A percentile compares a stretch with the other conserved stretches of the same genome.
Evolutionary conservation across 352 stramenopile genomes (phyloP).

Genomic region (Pythium grandisporangium): DNA sequence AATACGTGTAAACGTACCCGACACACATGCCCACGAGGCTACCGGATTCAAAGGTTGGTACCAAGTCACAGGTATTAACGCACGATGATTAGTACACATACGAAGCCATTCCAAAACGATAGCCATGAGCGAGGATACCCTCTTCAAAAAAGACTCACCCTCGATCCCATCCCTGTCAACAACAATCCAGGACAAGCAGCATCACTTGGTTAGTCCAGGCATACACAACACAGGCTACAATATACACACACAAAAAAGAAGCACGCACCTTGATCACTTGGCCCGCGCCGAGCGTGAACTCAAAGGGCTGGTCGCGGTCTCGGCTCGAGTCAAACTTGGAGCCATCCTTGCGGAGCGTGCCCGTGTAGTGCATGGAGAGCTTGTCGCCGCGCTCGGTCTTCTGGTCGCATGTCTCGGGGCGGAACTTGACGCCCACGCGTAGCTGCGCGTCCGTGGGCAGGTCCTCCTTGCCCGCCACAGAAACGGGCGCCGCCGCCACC

Average conservation of each 20-base stretch:
- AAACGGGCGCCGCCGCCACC: slow-evolving; percentile 10
- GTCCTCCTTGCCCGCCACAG: slow-evolving; percentile 62
- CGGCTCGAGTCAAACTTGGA: slow-evolving; percentile 97
- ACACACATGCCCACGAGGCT: slow-evolving; percentile 85
- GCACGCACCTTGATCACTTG: slow-evolving; percentile 90
- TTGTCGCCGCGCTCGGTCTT: slow-evolving; percentile 80
- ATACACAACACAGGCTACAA: slow-evolving; percentile 2
- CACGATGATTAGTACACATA: slow-evolving; percentile 1
- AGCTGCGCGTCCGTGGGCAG: slow-evolving; percentile 55
- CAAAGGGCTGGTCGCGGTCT: slow-evolving; percentile 89
- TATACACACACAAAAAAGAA: neutral
- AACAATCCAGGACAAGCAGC: too few relatives aligned
- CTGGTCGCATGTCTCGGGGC: slow-evolving; percentile 49
- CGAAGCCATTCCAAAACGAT: neutral
- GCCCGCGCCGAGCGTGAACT: slow-evolving; percentile 91
- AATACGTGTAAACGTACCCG: slow-evolving; percentile 59
- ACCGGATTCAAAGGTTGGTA: neutral
- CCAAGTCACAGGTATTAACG: slow-evolving; percentile 5
- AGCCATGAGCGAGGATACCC: too few relatives aligned
- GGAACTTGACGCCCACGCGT: slow-evolving; percentile 73
- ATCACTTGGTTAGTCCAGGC: too few relatives aligned
- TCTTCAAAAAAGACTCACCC: slow-evolving; percentile 27
- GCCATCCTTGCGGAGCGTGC: slow-evolving; percentile 92
- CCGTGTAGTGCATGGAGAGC: slow-evolving; percentile 95
- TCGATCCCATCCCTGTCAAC: slow-evolving; percentile 66